Evolutionary conservation across 2,329 filamentous ascomycete species (phyloP).

Genomic region (Colletotrichum scovillei): DNA sequence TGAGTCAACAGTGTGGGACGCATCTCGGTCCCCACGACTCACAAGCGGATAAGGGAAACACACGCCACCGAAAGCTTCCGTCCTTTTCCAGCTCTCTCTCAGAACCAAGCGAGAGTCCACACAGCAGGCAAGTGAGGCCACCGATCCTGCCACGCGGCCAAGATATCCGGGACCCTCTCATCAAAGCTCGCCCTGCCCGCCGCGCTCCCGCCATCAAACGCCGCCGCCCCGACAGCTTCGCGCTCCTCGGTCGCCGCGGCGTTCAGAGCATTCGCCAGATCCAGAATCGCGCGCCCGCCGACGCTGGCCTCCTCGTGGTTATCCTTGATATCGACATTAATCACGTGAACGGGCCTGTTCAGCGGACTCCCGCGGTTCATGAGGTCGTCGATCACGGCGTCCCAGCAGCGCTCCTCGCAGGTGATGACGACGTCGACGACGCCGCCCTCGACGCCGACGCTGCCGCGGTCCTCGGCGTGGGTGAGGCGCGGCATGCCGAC

Average conservation of each 20-base stretch:
- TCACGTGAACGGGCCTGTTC: conserved; percentile 94
- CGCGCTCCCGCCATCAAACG: conserved; percentile 77
- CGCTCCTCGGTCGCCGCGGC: conserved; percentile 82
- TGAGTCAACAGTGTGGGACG: too few relatives aligned
- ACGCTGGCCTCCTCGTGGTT: conserved; percentile 97
- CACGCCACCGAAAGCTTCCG: too few relatives aligned
- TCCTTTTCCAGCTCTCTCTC: conserved; percentile 30
- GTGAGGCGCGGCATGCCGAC: conserved; percentile 86
- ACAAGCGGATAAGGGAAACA: too few relatives aligned
- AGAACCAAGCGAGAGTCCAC: conserved; percentile 98
- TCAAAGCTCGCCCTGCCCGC: conserved; percentile 84
- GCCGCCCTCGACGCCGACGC: conserved; percentile 84
- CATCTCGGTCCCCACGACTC: too few relatives aligned
- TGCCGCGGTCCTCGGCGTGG: conserved; percentile 80
- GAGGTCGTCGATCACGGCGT: conserved; percentile 94
- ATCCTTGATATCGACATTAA: conserved; percentile 98
- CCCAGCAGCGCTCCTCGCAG: conserved; percentile 98
- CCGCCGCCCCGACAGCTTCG: conserved; percentile 68
- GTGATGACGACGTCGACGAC: conserved; percentile 96
- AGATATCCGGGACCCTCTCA: conserved; percentile 89
- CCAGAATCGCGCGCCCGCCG: conserved; percentile 90
- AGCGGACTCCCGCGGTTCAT: conserved; percentile 86
- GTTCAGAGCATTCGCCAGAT: conserved; percentile 88
- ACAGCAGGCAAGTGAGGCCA: conserved; percentile 92
- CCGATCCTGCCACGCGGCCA: conserved; percentile 92